Percentiles rank a stretch among this genome's conserved stretches.
Evolutionary conservation across 495 filamentous ascomycete genomes (phyloP).

Genomic region (Penicillium salamii): DNA sequence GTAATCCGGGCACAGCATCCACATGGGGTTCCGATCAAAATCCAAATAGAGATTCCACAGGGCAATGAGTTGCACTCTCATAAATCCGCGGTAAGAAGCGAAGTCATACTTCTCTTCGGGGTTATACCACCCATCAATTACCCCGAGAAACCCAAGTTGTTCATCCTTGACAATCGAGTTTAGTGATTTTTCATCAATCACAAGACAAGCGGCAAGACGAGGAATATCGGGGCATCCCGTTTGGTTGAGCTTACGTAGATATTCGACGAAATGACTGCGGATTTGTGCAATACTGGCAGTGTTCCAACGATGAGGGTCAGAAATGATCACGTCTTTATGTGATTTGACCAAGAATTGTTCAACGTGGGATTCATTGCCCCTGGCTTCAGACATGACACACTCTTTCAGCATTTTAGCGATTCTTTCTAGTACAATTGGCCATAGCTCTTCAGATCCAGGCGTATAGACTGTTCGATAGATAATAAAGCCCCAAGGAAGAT

Average conservation of each 20-base stretch:
- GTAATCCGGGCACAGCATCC: background rate
- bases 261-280: background rate
- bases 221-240: background rate
- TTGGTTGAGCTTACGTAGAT: constrained; percentile 1
- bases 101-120: constrained; percentile 1
- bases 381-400: background rate
- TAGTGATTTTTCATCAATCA: background rate
- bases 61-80: background rate
- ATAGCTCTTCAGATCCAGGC: background rate
- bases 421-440: background rate
- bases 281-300: constrained; percentile 1
- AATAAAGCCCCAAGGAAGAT: background rate
- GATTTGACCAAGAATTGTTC: constrained; percentile 1
- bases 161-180: background rate
- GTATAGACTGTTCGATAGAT: background rate
- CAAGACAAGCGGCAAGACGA: background rate
- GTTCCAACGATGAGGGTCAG: constrained; percentile 1
- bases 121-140: constrained; percentile 3
- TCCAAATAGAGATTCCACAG: background rate
- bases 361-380: background rate
- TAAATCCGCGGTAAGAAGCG: constrained; percentile 1
- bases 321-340: constrained; percentile 7
- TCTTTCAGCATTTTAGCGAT: too few species aligned
- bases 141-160: background rate
- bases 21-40: background rate